phyloP scores from a whole-genome alignment of 2,329 filamentous ascomycete genomes.

The Fusarium coicis region DNA sequence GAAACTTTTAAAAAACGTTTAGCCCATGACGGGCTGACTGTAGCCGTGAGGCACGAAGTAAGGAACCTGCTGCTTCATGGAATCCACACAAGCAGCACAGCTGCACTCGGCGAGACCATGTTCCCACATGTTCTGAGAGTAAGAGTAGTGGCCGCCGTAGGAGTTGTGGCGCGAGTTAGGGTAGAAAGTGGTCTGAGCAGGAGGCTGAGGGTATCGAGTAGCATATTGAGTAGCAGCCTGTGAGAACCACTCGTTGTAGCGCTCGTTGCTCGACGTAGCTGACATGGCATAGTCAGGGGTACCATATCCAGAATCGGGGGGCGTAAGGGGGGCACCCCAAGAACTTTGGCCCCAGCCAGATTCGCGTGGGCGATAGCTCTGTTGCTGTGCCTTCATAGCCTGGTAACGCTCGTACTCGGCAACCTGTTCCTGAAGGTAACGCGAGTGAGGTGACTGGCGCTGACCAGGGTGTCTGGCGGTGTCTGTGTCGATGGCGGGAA shows the following conservation, averaged over 20 bases:
- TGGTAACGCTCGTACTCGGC: slow-evolving; percentile 64
- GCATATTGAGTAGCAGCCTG: slow-evolving; percentile 57
- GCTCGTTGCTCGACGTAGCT: slow-evolving; percentile 63
- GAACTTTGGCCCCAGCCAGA: slow-evolving; percentile 58
- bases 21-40: slow-evolving; percentile 67
- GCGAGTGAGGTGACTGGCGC: slow-evolving; percentile 53
- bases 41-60: slow-evolving; percentile 63
- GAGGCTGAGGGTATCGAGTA: slow-evolving; percentile 57
- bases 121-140: slow-evolving; percentile 62
- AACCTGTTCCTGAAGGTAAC: slow-evolving; percentile 65
- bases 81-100: slow-evolving; percentile 58
- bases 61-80: slow-evolving; percentile 58
- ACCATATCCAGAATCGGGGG: slow-evolving; percentile 70
- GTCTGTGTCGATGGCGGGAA: slow-evolving; percentile 60
- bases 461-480: slow-evolving; percentile 52
- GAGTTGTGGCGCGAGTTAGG: slow-evolving; percentile 53
- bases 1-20: slow-evolving; percentile 37
- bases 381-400: slow-evolving; percentile 56
- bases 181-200: slow-evolving; percentile 54
- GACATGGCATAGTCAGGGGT: slow-evolving; percentile 69
- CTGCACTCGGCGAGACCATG: slow-evolving; percentile 61
- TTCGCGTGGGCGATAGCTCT: slow-evolving; percentile 58
- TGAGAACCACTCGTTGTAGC: slow-evolving; percentile 69
- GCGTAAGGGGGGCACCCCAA: slow-evolving; percentile 63
- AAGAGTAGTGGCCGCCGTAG: slow-evolving; percentile 58